Base-by-base conservation (phyloP, 2,329 filamentous ascomycete genomes). In the Sarocladium strictum region DNA sequence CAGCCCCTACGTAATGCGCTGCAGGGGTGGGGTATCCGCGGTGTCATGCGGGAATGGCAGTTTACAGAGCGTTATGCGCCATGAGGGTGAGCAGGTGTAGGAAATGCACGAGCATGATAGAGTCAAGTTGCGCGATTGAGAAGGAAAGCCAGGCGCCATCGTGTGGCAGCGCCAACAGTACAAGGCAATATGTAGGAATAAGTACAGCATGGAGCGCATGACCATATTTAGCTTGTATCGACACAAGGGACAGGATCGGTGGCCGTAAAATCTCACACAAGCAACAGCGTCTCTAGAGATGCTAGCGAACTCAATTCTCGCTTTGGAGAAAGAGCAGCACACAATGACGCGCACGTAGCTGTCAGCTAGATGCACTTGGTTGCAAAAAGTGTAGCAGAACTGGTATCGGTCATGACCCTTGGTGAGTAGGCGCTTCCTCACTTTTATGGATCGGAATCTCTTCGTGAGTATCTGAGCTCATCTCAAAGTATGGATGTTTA, bases 1-100 rank as follows among this genome's bases (percentile, higher is more conserved):
- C 47, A 51, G 47, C 19, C 29, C n/a, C 47, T 51, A 51, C 47
- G 47, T 51, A 51, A 51, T 51, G 47, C 17, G 47, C 47, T 33
- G 47, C 47, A 33, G 29, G 47, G 47, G 47, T 32, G 47, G 23
- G 19, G 23, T n/a, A 29, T 12, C 43, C 10, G 43, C 19, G 6
- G 23, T 49, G 43, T 49, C 43, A 49, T 49, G 43, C 26, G 43
- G 26, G 23, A 23, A 29, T 24, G 26, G 43, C 26, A 32, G 43
- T 49, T 24, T 10, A 45, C 24, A 7, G 12, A 15, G 15, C n/a
- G 35, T 10, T 33, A 26, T 29, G 7, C 10, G 14, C 3, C 15
- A 35, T 17, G 24, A 32, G 10, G 27, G 17, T 17, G 10, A 14
- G 17, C 27, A 35, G 15, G 6, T 35, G 27, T 51, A 3, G 10